Percentiles rank a stretch among this genome's conserved stretches.
phyloP scores from a whole-genome alignment of 129 eudicot species.

The Pseudognaphalium luteoalbum region DNA sequence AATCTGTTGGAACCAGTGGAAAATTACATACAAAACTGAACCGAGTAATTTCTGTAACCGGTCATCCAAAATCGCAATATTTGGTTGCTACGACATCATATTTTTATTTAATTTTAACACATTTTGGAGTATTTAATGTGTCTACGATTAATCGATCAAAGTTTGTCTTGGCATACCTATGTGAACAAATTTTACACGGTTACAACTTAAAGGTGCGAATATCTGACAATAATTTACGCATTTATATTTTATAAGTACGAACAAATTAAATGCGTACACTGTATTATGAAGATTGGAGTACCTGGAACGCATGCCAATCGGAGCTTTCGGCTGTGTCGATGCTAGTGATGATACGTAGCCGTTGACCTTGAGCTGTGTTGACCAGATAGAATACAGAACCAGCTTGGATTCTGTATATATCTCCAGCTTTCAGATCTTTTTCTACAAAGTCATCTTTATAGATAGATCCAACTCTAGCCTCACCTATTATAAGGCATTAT shows the following conservation, averaged over 20 bases:
- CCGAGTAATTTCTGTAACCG: too few relatives aligned
- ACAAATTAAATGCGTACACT: neutral
- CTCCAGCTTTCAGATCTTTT: slow-evolving; percentile 54
- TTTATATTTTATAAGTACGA: neutral
- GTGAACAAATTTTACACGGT: neutral
- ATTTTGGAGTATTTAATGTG: too few relatives aligned
- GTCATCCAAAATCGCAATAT: too few relatives aligned
- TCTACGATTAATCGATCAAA: neutral
- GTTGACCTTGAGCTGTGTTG: slow-evolving; percentile 62
- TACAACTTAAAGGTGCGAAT: too few relatives aligned
- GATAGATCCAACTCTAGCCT: slow-evolving; percentile 75
- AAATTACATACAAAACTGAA: too few relatives aligned
- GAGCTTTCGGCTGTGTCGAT: slow-evolving; percentile 62
- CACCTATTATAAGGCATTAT: slow-evolving; percentile 46
- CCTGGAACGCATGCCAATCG: slow-evolving; percentile 61
- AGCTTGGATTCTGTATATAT: slow-evolving; percentile 68
- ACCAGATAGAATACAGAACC: slow-evolving; percentile 77
- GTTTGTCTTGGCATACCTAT: neutral
- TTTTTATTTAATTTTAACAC: too few relatives aligned
- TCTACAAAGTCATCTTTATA: slow-evolving; percentile 63
- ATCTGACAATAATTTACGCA: too few relatives aligned
- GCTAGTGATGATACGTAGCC: slow-evolving; percentile 69
- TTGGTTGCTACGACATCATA: too few relatives aligned
- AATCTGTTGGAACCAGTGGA: too few relatives aligned
- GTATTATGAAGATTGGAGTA: neutral